phyloP scores from a whole-genome alignment of 768 basidiomycete species.

The Collybia mongolica region DNA sequence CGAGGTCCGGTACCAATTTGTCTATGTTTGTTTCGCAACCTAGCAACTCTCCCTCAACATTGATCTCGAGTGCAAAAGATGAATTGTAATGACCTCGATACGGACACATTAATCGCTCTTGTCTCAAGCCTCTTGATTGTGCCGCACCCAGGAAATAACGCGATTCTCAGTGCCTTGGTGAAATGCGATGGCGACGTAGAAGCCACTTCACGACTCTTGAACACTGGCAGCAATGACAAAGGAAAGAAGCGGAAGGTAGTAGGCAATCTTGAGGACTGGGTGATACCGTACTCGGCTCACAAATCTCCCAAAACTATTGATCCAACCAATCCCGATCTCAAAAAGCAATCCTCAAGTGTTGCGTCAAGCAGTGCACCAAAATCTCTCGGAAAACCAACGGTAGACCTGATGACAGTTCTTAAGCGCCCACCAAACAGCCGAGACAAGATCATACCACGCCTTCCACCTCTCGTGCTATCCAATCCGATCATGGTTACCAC shows the following conservation, averaged over 20 bases:
- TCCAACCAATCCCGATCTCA: constrained; percentile 12
- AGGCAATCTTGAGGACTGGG: constrained; percentile 53
- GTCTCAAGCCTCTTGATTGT: constrained; percentile 56
- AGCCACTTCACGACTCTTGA: constrained; percentile 43
- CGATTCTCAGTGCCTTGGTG: constrained; percentile 60
- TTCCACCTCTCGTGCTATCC: constrained; percentile 62
- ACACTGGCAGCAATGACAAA: constrained; percentile 13
- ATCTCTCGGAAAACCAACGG: constrained; percentile 25
- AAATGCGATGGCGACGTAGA: constrained; percentile 55
- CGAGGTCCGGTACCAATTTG: too few relatives aligned
- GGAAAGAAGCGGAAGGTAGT: constrained; percentile 50
- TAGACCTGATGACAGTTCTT: constrained; percentile 57
- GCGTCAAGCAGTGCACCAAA: constrained; percentile 5
- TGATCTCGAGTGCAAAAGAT: background rate
- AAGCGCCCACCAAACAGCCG: constrained; percentile 43
- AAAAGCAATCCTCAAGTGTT: background rate
- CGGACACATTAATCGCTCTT: constrained; percentile 66
- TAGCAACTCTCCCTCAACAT: background rate
- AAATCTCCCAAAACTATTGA: constrained; percentile 2
- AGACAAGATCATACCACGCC: constrained; percentile 33
- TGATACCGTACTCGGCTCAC: constrained; percentile 25
- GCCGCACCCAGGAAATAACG: constrained; percentile 30
- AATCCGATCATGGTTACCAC: constrained; percentile 63
- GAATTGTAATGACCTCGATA: constrained; percentile 37
- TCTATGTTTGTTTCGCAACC: too few relatives aligned